Evolutionary conservation across 805 yeast genomes (phyloP), one percentile per base, ranked within the genome.

Genomic region (Isabelozyma pseudorhagii): DNA sequence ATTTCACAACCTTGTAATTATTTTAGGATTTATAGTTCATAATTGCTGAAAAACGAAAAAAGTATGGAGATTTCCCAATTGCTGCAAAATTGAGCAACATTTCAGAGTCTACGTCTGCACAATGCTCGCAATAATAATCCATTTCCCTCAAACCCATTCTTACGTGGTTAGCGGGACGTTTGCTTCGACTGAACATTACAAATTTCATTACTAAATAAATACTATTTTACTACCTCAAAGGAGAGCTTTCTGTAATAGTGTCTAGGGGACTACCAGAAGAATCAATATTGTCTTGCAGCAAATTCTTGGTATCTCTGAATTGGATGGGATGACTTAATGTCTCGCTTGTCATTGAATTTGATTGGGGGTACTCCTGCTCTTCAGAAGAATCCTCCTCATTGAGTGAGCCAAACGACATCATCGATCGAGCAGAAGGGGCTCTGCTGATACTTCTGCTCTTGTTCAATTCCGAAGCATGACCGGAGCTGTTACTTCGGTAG

Each of bases 401-500:
- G 7, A 62, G 54, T 7, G 68, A 62, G 21, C 56, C 51, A 38
- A 64, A 62, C 8, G 74, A 69, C 25, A 59, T 57, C 27, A 57
- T 55, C 7, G 74, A 69, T 11, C 66, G 50, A 4, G 57, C 49
- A 0, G 75, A 70, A 1, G 69, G 61, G 1, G 61, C 67, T 42
- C 74, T 48, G 36, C 68, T 62, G 5, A 63, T 50, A 42, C 66
- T 60, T 31, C 53, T 48, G 46, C 57, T 54, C 39, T 57, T 51
- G 4, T 40, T 42, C 8, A 43, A 17, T 7, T 57, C 63, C 10
- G 48, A 46, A 1, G 53, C 40, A 1, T 53, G 49, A 7, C 59
- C 61, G 1, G 55, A 45, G 34, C 65, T 60, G 44, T 58, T 64
- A 21, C 63, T 63, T 40, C 69, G 56, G 55, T 70, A 74, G 43